Conservation (phyloP, 148 eudicot genomes). For the Heliosperma pusillum region DNA sequence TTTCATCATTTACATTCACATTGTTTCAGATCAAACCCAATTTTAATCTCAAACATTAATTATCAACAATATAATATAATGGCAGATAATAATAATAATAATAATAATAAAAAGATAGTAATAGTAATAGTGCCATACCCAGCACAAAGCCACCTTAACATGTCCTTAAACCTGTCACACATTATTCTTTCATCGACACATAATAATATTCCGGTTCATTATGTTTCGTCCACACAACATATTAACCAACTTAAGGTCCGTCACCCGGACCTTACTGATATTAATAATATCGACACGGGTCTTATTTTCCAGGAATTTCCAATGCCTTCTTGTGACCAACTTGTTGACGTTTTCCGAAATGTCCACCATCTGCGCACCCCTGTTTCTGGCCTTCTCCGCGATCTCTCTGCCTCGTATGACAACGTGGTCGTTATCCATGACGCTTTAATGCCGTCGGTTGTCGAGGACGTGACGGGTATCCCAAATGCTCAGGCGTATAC, state of each 20-base stretch:
- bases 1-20: neutral
- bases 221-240: conserved; percentile 6
- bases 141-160: conserved; percentile 11
- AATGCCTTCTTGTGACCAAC: neutral
- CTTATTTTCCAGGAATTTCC: neutral
- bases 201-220: neutral
- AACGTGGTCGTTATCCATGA: neutral
- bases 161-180: neutral
- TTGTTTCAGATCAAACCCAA: neutral
- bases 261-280: neutral
- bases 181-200: neutral
- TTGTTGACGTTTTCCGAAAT: neutral
- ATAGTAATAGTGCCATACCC: neutral
- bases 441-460: conserved; percentile 2
- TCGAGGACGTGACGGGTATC: neutral
- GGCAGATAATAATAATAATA: no score
- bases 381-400: neutral
- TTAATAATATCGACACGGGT: neutral
- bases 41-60: neutral
- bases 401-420: neutral
- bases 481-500: neutral
- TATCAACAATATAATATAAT: no score
- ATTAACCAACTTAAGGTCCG: neutral
- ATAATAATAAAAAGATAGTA: neutral
- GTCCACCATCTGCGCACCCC: neutral